Evolutionary conservation across 2,329 filamentous ascomycete genomes (phyloP).

Genomic region (Drechslera avenae): DNA sequence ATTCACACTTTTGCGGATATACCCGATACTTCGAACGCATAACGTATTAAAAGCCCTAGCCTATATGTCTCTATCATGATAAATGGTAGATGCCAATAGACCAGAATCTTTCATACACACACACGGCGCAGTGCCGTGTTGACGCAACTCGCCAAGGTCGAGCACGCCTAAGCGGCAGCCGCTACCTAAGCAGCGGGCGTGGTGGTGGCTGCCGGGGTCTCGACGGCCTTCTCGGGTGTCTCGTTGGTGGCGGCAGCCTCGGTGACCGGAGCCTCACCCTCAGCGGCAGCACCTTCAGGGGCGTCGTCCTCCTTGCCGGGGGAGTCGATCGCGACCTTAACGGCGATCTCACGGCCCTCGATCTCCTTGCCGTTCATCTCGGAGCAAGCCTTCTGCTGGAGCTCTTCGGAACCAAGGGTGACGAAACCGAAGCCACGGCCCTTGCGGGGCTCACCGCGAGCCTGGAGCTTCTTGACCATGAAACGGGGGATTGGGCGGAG

Average conservation of each 20-base stretch:
- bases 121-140: slow-evolving; percentile 31
- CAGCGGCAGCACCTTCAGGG: slow-evolving; percentile 52
- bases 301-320: slow-evolving; percentile 96
- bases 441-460: slow-evolving; percentile 97
- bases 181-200: slow-evolving; percentile 42
- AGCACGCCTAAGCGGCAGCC: slow-evolving; percentile 25
- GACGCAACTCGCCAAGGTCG: slow-evolving; percentile 20
- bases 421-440: slow-evolving; percentile 99
- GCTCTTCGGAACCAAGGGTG: slow-evolving; percentile 89
- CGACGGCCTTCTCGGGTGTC: slow-evolving; percentile 25
- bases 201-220: slow-evolving; percentile 35
- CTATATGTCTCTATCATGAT: slow-evolving; percentile 39
- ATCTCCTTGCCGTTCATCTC: slow-evolving; percentile 99
- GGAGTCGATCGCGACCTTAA: slow-evolving; percentile 99
- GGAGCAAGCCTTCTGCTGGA: slow-evolving; percentile 93
- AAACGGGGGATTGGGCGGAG: slow-evolving; percentile 98
- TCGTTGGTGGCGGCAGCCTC: slow-evolving; percentile 25
- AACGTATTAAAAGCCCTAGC: slow-evolving; percentile 34
- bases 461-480: slow-evolving; percentile 99
- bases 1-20: slow-evolving; percentile 39
- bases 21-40: slow-evolving; percentile 34
- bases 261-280: too few relatives aligned
- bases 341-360: slow-evolving; percentile 96
- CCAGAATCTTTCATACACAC: slow-evolving; percentile 27
- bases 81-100: slow-evolving; percentile 37